phyloP scores from a whole-genome alignment of 345 rosid species.

The Dipteronia sinensis region DNA sequence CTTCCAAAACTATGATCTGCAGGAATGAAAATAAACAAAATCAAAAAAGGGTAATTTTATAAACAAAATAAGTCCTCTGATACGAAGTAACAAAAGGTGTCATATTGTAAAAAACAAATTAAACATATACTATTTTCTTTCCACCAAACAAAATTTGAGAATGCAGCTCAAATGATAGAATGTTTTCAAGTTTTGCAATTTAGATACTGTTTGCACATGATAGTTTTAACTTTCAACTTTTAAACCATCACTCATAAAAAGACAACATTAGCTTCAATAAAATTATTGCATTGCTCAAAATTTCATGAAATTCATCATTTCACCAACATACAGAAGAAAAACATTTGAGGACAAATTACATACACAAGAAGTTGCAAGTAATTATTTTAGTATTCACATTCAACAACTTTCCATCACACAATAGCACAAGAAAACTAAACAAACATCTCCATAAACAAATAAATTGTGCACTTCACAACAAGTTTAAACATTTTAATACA shows the following conservation, averaged over 20 bases:
- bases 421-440: background rate
- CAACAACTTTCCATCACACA: background rate
- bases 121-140: too few species aligned
- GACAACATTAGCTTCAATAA: background rate
- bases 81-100: background rate
- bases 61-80: background rate
- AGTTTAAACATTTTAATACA: background rate
- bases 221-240: too few species aligned
- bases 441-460: background rate
- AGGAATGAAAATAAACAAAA: constrained; percentile 1
- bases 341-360: background rate
- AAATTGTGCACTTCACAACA: background rate
- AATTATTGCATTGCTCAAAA: background rate
- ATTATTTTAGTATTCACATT: background rate
- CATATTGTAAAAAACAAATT: background rate
- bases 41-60: background rate
- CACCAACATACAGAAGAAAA: background rate
- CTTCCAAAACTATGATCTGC: constrained; percentile 92
- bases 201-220: background rate
- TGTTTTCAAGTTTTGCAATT: background rate
- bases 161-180: background rate
- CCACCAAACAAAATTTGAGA: background rate
- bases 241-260: background rate
- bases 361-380: background rate
- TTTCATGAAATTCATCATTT: background rate